These are phyloP conservation scores for Mortierella sp. DNA, from an alignment of 371 early-diverging fungal species.

Conservation along the genomic window DNA sequence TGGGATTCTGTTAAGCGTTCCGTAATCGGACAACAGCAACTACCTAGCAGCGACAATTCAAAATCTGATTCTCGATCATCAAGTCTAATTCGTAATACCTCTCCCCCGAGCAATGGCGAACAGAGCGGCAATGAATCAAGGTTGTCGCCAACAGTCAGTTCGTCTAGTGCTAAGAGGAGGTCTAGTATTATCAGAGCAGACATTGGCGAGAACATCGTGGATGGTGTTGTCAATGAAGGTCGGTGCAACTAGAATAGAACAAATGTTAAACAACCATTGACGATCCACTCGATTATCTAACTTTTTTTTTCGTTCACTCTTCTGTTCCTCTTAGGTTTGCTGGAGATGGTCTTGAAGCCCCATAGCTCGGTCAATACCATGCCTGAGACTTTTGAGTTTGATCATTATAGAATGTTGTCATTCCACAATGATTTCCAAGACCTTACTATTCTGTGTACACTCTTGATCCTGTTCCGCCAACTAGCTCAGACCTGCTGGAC, in stretches of 20 bases:
- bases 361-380: conserved; percentile 30
- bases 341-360: conserved; percentile 51
- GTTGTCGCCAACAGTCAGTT: conserved; percentile 8
- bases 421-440: conserved; percentile 83
- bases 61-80: conserved; percentile 3
- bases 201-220: conserved; percentile 54
- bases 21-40: conserved; percentile 17
- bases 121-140: conserved; percentile 11
- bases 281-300: background rate
- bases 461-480: conserved; percentile 76
- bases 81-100: background rate
- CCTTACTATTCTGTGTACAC: conserved; percentile 70
- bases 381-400: conserved; percentile 75
- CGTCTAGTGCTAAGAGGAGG: conserved; percentile 24
- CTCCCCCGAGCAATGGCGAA: conserved; percentile 3
- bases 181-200: conserved; percentile 36
- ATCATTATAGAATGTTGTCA: conserved; percentile 69
- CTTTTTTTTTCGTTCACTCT: background rate
- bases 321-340: conserved; percentile 21
- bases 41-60: background rate
- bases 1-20: conserved; percentile 49
- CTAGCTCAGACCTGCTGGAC: conserved; percentile 60
- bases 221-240: conserved; percentile 56
- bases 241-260: background rate
- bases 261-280: background rate